phyloP scores from a whole-genome alignment of 2,329 filamentous ascomycete species.

The Didymella pomorum region DNA sequence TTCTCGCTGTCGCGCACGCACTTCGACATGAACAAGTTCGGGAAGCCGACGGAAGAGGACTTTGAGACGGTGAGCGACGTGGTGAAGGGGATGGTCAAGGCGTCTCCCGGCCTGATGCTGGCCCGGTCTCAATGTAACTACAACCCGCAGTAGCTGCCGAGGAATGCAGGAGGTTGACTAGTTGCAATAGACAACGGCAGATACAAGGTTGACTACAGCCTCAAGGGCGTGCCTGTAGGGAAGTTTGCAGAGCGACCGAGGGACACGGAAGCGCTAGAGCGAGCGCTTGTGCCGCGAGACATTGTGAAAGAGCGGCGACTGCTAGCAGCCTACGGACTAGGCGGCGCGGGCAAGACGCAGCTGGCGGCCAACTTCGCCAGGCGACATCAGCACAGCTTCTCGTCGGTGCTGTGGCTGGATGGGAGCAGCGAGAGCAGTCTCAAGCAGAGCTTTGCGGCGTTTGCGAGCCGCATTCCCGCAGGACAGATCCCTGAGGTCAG shows the following conservation, averaged over 20 bases:
- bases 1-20: slow-evolving; percentile 33
- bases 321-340: neutral
- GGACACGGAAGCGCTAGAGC: no score
- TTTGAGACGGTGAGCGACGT: neutral
- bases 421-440: slow-evolving; percentile 14
- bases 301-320: no score
- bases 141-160: neutral
- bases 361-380: neutral
- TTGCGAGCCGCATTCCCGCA: no score
- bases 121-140: neutral
- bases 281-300: no score
- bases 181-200: neutral
- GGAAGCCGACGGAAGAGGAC: slow-evolving; percentile 26
- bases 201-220: neutral
- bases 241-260: no score
- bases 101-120: neutral
- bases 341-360: slow-evolving; percentile 24
- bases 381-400: no score
- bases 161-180: neutral
- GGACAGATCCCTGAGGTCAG: slow-evolving; percentile 7
- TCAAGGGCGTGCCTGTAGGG: neutral
- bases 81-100: neutral
- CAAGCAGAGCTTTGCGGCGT: slow-evolving; percentile 14
- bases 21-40: slow-evolving; percentile 39
- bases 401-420: no score